Evolutionary conservation across 2,329 filamentous ascomycete genomes (phyloP), one percentile per base, ranked within the genome.

Genomic region (Lecanicillium sp.): DNA sequence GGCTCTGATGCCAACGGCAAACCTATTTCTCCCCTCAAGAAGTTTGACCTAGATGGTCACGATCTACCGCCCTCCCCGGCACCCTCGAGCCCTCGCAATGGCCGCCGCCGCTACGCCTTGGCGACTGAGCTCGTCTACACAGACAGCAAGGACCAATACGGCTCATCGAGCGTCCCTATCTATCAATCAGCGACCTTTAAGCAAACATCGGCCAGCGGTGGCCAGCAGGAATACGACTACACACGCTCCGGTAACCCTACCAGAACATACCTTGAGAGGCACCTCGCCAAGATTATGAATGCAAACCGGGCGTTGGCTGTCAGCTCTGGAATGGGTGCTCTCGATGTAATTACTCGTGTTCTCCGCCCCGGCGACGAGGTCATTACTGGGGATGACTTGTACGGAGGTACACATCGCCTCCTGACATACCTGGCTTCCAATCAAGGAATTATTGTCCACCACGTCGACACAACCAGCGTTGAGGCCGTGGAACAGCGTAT

Each of bases 141-240:
- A 37, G 92, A 98, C 53, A 80, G 83, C 59, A 92, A 83, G 64
- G 92, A 98, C 63, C 92, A 98, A 68, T 95, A 96, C 70, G 94
- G 94, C 56, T 78, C 92, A 42, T 95, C 87, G 51, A 96, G 89
- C 62, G 83, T 94, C 52, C 92, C 92, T 38, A 96, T 98, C 57
- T 98, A 98, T 64, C 92, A 95, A 74, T 94, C 87, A 35, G 94
- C 92, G 35, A 98, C 92, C 28, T 98, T 98, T 72, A 98, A 98
- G 67, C 92, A 96, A 64, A 77, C 76, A 16, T 86, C 83, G 14
- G 83, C 84, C 45, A 73, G 65, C 33, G 87, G 85, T 43, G 87
- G 86, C 43, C 84, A 78, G 49, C 70, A 77, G 55, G 89, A 96
- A 63, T 98, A 96, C 64, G 92, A 98, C 68, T 98, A 98, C 69